Base-by-base conservation (phyloP, 2,329 filamentous ascomycete genomes). In the Chaetomiaceae sp. region DNA sequence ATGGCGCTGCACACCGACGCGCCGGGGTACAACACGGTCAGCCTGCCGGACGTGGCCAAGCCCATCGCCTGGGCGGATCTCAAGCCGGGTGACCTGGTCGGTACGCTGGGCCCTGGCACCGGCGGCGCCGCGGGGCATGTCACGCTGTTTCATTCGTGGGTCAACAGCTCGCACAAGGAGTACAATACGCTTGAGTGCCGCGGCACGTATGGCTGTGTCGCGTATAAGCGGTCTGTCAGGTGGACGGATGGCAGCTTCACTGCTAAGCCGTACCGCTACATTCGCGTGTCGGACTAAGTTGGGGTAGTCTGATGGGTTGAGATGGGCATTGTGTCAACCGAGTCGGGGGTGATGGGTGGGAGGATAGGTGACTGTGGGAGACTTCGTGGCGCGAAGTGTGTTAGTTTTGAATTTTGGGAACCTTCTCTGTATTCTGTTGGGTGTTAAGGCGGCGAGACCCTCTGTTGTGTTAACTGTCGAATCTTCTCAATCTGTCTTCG, bases 221-320 rank as follows among this genome's bases (percentile, higher is more conserved):
- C 42, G 17, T 46, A 46, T 24, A 44, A 49, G 42, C 42, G 45
- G 17, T 5, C 30, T 5, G 36, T 51, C 15, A 15, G 30, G 15
- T 49, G 39, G 38, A 47, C 19, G 18, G 35, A 26, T 8, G 46
- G 46, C 24, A 42, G 35, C 30, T 32, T 18, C 18, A 49, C 49
- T 8, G 45, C 45, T n/a, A 47, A 49, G 49, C 49, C 49, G 14
- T 51, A 49, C 43, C 45, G 49, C 7, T 51, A 51, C 36, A 46
- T 26, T 17, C 27, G 20, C 12, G 45, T 48, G 4, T 24, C 35
- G 15, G 38, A 43, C 26, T 50, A 32, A 38, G 24, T 9, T 24
- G 22, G 22, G 6, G 22, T 24, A n/a, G n/a, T n/a, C n/a, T n/a
- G n/a, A n/a, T n/a, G n/a, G n/a, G n/a, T n/a, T n/a, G n/a, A n/a